These are phyloP conservation scores for Jacaranda mimosifolia DNA, from an alignment of 257 asterid species.

Conservation along the genomic window DNA sequence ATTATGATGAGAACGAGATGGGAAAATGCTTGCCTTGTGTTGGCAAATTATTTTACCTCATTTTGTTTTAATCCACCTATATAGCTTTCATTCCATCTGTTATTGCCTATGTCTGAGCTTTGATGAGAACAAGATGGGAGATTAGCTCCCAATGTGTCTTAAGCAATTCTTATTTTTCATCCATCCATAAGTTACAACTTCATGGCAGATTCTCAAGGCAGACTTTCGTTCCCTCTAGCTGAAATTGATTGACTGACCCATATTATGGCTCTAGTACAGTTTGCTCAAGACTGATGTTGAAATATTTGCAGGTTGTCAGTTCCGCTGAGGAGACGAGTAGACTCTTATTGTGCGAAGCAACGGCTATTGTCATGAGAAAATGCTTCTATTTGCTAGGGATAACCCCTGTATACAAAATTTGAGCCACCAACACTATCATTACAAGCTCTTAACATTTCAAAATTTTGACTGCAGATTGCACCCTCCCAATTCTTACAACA, in stretches of 20 bases:
- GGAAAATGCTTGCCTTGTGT: not conserved
- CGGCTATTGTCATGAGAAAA: constrained; percentile 70
- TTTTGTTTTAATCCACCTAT: not conserved
- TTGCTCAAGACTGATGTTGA: not conserved
- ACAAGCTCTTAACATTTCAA: not conserved
- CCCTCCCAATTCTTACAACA: not conserved
- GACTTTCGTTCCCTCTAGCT: no score
- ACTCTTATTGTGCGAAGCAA: constrained; percentile 69
- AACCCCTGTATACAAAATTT: constrained; percentile 67
- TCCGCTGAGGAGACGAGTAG: constrained; percentile 62
- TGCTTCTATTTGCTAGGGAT: constrained; percentile 71
- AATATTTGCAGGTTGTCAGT: constrained; percentile 56
- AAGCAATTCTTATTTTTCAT: not conserved
- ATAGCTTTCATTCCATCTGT: not conserved
- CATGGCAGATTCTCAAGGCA: not conserved
- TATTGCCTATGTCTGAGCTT: not conserved
- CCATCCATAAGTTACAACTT: not conserved
- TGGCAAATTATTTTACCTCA: not conserved
- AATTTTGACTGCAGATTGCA: not conserved
- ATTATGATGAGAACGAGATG: not conserved
- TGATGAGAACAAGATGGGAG: not conserved
- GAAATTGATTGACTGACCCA: no score
- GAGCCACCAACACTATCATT: constrained; percentile 21
- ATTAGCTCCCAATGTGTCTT: not conserved
- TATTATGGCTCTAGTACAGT: not conserved